These are phyloP conservation scores for Penicillium soppii DNA, from an alignment of 495 filamentous ascomycete genomes.

Conservation along the genomic window DNA sequence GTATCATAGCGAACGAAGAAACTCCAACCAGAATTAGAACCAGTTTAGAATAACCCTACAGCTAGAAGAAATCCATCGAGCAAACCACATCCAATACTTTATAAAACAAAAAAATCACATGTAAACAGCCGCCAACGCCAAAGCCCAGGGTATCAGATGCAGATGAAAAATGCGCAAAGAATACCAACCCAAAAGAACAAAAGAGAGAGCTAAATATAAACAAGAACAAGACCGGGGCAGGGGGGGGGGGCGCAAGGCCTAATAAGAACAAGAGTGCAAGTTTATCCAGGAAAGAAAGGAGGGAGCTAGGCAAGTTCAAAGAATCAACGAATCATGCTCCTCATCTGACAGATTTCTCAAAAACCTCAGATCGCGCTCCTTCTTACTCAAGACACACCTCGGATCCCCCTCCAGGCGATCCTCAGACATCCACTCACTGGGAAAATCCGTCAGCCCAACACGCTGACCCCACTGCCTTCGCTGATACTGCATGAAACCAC, in stretches of 20 bases:
- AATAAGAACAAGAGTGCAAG: no score
- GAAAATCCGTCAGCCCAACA: slow-evolving; percentile 30
- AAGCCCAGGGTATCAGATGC: slow-evolving; percentile 32
- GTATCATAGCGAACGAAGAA: no score
- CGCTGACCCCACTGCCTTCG: slow-evolving; percentile 47
- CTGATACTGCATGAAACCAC: slow-evolving; percentile 78
- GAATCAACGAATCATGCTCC: slow-evolving; percentile 37
- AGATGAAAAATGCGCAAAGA: slow-evolving; percentile 8
- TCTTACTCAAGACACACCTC: slow-evolving; percentile 31
- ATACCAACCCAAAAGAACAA: slow-evolving; percentile 8
- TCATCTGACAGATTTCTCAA: slow-evolving; percentile 33
- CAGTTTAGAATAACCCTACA: no score
- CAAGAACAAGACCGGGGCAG: slow-evolving; percentile 19
- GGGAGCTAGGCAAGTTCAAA: slow-evolving; percentile 11
- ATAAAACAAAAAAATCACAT: not conserved
- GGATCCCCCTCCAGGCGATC: slow-evolving; percentile 34
- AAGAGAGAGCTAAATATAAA: not conserved
- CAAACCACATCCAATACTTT: not conserved
- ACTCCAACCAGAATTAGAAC: no score
- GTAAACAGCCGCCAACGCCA: slow-evolving; percentile 10
- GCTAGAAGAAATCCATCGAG: not conserved
- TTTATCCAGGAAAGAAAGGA: slow-evolving; percentile 24
- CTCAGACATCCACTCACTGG: slow-evolving; percentile 40
- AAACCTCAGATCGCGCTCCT: slow-evolving; percentile 36
- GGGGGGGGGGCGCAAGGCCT: no score